Conservation (phyloP, 2,329 filamentous ascomycete species). For the Stagonosporopsis tanaceti region DNA sequence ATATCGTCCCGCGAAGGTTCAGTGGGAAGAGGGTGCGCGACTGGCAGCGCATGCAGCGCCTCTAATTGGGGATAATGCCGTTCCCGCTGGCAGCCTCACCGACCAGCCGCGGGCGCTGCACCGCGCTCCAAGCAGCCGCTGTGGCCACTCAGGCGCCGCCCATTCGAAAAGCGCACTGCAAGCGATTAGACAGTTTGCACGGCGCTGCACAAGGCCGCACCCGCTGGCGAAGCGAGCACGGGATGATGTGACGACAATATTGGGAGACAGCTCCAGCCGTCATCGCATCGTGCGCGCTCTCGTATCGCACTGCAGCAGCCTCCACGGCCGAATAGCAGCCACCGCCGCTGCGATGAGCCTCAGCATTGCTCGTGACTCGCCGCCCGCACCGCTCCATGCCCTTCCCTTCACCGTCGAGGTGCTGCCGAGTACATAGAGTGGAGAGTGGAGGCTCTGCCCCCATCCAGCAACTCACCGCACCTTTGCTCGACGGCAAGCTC, state of each 20-base stretch:
- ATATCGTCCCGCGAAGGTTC: conserved; percentile 27
- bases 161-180: conserved; percentile 19
- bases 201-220: conserved; percentile 30
- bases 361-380: conserved; percentile 27
- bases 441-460: conserved; percentile 14
- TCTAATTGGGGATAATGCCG: conserved; percentile 39
- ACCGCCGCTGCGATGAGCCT: background rate
- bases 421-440: conserved; percentile 3
- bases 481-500: conserved; percentile 28
- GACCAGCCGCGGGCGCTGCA: conserved; percentile 20
- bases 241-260: conserved; percentile 30
- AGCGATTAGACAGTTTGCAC: conserved; percentile 27
- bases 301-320: conserved; percentile 16
- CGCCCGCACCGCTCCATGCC: conserved; percentile 5
- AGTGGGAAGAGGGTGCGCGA: conserved; percentile 19
- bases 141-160: conserved; percentile 23
- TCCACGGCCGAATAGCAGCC: conserved; percentile 7
- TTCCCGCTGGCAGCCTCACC: conserved; percentile 22
- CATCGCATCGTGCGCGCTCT: conserved; percentile 21
- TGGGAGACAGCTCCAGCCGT: conserved; percentile 23
- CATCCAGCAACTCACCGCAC: conserved; percentile 33
- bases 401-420: conserved; percentile 3
- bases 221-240: conserved; percentile 32
- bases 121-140: background rate
- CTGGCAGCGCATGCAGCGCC: conserved; percentile 24